Conservation (phyloP, 2,329 filamentous ascomycete genomes). For the Raffaelea albimanens region DNA sequence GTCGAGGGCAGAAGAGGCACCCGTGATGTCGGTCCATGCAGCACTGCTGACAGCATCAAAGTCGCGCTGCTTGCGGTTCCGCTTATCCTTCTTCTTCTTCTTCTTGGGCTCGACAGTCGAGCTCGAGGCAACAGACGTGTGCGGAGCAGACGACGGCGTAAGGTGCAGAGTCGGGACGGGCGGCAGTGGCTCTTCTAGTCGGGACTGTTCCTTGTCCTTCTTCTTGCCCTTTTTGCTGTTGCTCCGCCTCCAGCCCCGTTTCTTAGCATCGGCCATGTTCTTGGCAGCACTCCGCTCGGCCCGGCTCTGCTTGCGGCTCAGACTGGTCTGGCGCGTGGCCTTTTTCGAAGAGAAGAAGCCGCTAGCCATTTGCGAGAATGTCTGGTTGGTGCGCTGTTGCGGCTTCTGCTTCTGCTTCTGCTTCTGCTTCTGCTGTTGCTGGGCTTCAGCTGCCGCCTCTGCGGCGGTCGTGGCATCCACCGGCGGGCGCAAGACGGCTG, state of each 20-base stretch:
- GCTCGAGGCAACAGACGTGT: neutral
- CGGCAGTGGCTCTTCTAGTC: neutral
- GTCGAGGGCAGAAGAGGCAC: neutral
- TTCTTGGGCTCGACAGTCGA: too few relatives aligned
- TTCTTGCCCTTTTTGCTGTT: conserved; percentile 25
- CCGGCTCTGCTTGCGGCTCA: conserved; percentile 41
- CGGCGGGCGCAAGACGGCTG: conserved; percentile 30
- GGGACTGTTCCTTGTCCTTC: conserved; percentile 24
- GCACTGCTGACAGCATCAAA: conserved; percentile 12
- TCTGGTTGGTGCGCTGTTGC: conserved; percentile 16
- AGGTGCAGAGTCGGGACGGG: neutral
- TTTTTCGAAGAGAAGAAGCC: conserved; percentile 17
- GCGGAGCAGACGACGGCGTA: neutral
- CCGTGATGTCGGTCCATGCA: conserved; percentile 37
- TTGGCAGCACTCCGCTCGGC: conserved; percentile 52
- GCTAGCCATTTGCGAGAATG: conserved; percentile 10
- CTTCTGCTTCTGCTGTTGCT: neutral
- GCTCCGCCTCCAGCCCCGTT: conserved; percentile 39
- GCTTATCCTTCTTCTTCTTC: conserved; percentile 2
- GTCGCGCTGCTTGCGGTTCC: conserved; percentile 7
- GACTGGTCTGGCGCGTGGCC: conserved; percentile 26
- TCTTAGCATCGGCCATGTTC: conserved; percentile 53
- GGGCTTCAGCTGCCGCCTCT: conserved; percentile 22
- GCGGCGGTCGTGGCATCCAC: conserved; percentile 15
- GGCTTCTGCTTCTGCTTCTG: neutral